These are phyloP conservation scores for Triadica sebifera DNA, from an alignment of 345 rosid genomes.

Conservation along the genomic window DNA sequence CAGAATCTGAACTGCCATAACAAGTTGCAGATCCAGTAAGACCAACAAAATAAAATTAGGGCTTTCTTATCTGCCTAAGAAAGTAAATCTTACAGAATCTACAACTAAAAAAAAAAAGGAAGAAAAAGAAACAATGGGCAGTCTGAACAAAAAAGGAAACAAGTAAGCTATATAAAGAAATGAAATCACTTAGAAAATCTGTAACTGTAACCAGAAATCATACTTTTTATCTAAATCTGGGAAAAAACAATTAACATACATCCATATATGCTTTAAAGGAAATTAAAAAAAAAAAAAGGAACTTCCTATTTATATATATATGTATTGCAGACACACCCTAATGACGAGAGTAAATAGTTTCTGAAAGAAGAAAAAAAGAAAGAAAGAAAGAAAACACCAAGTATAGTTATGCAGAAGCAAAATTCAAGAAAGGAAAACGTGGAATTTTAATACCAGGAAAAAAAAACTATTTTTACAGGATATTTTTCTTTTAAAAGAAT, in stretches of 20 bases:
- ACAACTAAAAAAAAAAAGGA: too few species aligned
- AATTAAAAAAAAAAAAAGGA: too few species aligned
- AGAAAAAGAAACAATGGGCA: neutral
- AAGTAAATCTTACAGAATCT: neutral
- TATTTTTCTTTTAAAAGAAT: neutral
- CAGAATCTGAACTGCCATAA: slow-evolving; percentile 17
- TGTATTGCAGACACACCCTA: too few species aligned
- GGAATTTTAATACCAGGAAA: neutral
- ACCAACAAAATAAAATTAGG: neutral
- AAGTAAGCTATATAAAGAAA: neutral
- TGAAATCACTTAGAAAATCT: neutral
- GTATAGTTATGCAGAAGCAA: neutral
- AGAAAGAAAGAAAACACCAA: too few species aligned
- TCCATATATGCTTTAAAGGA: neutral
- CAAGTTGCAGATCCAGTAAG: slow-evolving; percentile 26
- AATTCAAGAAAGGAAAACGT: neutral
- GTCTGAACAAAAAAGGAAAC: neutral
- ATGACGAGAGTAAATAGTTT: too few species aligned
- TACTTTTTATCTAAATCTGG: slow-evolving; percentile 17
- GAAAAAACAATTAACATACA: neutral
- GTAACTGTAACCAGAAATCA: slow-evolving; percentile 7
- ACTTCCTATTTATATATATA: neutral
- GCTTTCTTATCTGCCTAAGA: slow-evolving; percentile 11
- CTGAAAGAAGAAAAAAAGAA: too few species aligned
- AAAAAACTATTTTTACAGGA: neutral